Base-by-base conservation (phyloP, 2,329 filamentous ascomycete species). In the Colletotrichum tropicale region DNA sequence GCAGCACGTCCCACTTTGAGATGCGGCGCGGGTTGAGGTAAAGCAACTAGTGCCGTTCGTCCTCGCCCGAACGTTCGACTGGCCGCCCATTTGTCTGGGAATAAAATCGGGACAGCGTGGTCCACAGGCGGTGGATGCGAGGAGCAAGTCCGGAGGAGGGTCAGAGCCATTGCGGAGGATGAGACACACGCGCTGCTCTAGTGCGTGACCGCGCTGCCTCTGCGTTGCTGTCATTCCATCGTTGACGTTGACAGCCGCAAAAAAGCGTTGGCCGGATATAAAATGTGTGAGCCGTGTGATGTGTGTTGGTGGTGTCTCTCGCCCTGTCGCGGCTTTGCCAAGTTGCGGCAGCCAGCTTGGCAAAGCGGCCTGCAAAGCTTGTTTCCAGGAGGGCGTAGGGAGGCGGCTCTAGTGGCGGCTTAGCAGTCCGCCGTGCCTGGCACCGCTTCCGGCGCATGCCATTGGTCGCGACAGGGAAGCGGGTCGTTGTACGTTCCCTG, bases 281-380 rank as follows among this genome's bases (percentile, higher is more conserved):
- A 36, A 24, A 28, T 26, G 43, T 6, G 38, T 9, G 38, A 15
- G 16, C 8, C 4, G 15, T 26, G 30, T 18, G 38, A 6, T 24
- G 30, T 8, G 15, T 12, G 9, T 48, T 48, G 16, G 16, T 48
- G 12, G 15, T 48, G 43, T 52, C 43, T 16, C n/a, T 65, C 62
- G 21, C 36, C 34, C 38, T 24, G 30, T 24, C 16, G 56, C 18
- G 64, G 62, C 62, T 62, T 61, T 73, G 70, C 70, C 73, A 73
- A 75, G 70, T 69, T 67, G 70, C 73, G 73, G 70, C 72, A 66
- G 68, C 68, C 12, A 65, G 28, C 67, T 74, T 74, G 71, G 71
- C 71, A 60, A 36, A 65, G 62, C 38, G 56, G 70, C 64, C 28
- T 68, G 26, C 21, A 58, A 76, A 76, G 74, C 70, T 76, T 76